Base-by-base conservation (phyloP, 176 grass and related monocot genomes). In the Oryza brachyantha region DNA sequence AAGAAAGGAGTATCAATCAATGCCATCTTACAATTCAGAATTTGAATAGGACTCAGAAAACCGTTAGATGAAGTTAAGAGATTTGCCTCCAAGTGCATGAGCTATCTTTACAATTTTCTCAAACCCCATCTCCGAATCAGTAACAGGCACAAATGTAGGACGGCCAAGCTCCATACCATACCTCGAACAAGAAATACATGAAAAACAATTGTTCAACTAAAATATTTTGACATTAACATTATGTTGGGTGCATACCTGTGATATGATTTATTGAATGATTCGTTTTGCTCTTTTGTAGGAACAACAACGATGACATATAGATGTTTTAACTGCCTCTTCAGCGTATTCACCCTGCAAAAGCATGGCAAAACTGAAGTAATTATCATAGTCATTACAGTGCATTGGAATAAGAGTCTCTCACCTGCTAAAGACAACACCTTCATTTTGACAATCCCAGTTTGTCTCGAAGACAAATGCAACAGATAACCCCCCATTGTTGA, bases 81-180 rank as follows among this genome's bases (percentile, higher is more conserved):
- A 46, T 61, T 79, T 88, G 92, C 91, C 94, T 66, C 94, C 94
- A 66, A 79, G 84, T 76, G 89, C 79, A 90, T 97, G 89, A 79
- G 94, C 89, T 68, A 93, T 97, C 64, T 90, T 97, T 21, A 97
- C 86, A 66, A 97, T 90, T 35, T 90, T 97, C 84, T 97, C 91
- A 43, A 93, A 93, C 69, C 94, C 86, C 88, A 97, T 97, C 81
- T 91, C 91, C 8, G 82, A 82, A 86, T 91, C 84, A 57, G 14
- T 73, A 21, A 92, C 91, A 61, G 82, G 89, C 29, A 97, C 72
- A 81, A 97, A 93, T 1, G 88, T 90, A 84, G 91, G 94, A 48
- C 42, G 88, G 36, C 91, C 94, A 66, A 93, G 66, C 82, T 90
- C 89, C 72, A 93, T 81, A 63, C 40, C 79, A 64, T 86, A 80